Evolutionary conservation across 2,329 filamentous ascomycete genomes (phyloP).

Genomic region (Penicillium crustosum): DNA sequence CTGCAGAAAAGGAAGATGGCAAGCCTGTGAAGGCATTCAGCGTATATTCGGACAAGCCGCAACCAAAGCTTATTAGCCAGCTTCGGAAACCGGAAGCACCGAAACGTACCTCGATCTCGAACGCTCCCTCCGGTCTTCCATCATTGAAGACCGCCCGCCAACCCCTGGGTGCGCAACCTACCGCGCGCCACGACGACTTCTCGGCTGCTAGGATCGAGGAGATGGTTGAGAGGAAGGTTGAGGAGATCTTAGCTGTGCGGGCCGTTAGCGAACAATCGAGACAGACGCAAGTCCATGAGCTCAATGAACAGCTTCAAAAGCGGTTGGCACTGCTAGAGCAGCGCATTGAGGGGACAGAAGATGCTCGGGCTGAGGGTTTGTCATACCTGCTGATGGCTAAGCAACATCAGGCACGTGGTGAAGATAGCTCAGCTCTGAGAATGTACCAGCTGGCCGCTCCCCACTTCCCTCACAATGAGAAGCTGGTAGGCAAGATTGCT

Average conservation of each 20-base stretch:
- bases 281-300: constrained; percentile 49
- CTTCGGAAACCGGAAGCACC: constrained; percentile 43
- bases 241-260: constrained; percentile 80
- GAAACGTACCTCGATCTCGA: constrained; percentile 47
- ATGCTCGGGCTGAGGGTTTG: constrained; percentile 75
- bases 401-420: constrained; percentile 81
- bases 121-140: constrained; percentile 42
- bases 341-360: constrained; percentile 76
- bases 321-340: constrained; percentile 82
- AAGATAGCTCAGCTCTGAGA: constrained; percentile 72
- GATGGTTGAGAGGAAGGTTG: constrained; percentile 87
- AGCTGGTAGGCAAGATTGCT: constrained; percentile 61
- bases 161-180: constrained; percentile 26
- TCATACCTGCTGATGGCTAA: constrained; percentile 87
- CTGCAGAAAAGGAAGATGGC: constrained; percentile 55
- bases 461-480: constrained; percentile 82
- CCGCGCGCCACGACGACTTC: constrained; percentile 51
- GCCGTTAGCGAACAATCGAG: constrained; percentile 57
- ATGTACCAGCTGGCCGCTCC: constrained; percentile 85
- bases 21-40: constrained; percentile 82
- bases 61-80: constrained; percentile 45
- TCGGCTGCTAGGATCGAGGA: constrained; percentile 79
- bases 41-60: constrained; percentile 74
- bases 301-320: constrained; percentile 75
- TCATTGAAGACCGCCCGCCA: constrained; percentile 51